phyloP scores from a whole-genome alignment of 1,284 basidiomycete genomes.

The Bondarzewia mesenterica region DNA sequence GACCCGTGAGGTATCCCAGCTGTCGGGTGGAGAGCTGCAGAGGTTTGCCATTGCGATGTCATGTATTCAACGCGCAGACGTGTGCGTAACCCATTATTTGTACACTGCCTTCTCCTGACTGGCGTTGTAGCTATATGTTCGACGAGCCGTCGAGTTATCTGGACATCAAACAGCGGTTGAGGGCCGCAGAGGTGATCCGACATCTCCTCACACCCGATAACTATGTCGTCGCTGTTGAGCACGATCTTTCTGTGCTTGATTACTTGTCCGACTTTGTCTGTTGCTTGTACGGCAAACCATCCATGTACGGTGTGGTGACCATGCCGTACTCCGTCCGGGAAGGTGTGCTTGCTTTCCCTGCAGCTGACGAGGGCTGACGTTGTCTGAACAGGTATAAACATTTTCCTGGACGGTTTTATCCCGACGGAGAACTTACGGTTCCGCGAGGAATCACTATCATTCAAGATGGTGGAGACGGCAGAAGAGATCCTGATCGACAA shows the following conservation, averaged over 20 bases:
- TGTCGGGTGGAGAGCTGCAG: conserved; percentile 94
- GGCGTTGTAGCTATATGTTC: conserved; percentile 75
- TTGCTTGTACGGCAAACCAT: conserved; percentile 93
- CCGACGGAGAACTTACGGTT: conserved; percentile 98
- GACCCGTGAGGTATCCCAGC: conserved; percentile 73
- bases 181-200: conserved; percentile 94
- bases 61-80: conserved; percentile 87
- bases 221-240: conserved; percentile 95
- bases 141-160: conserved; percentile 97
- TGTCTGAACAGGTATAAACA: conserved; percentile 75
- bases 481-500: conserved; percentile 83
- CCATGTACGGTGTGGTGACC: conserved; percentile 95
- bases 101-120: conserved; percentile 1
- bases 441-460: conserved; percentile 87
- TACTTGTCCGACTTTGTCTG: conserved; percentile 97
- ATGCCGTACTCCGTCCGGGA: conserved; percentile 96
- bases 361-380: no score
- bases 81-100: conserved; percentile 40
- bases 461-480: conserved; percentile 93
- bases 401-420: conserved; percentile 95
- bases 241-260: conserved; percentile 94
- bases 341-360: conserved; percentile 42
- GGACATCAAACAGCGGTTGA: conserved; percentile 89
- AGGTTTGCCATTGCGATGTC: conserved; percentile 93
- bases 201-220: conserved; percentile 71